These are phyloP conservation scores for Trichoderma reesei DNA, from an alignment of 495 filamentous ascomycete genomes.

Conservation along the genomic window DNA sequence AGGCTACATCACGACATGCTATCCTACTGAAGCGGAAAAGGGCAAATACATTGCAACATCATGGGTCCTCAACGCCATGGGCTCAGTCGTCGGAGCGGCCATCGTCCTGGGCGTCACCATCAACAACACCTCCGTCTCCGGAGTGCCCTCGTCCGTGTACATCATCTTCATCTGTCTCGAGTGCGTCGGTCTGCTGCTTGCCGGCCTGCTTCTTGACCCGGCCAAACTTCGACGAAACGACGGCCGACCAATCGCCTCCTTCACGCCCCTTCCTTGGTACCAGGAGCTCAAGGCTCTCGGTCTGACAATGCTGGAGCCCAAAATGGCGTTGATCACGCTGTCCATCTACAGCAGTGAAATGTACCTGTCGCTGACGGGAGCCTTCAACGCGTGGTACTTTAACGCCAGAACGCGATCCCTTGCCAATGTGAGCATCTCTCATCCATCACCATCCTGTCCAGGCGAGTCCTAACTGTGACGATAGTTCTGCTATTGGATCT, in stretches of 20 bases:
- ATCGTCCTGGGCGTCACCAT: conserved; percentile 1
- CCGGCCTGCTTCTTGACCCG: background rate
- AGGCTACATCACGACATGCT: conserved; percentile 3
- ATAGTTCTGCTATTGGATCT: conserved; percentile 3
- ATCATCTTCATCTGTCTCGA: conserved; percentile 1
- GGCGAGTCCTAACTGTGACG: background rate
- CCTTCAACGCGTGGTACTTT: conserved; percentile 3
- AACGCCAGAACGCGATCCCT: conserved; percentile 5
- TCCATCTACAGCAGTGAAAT: conserved; percentile 7
- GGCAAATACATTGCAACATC: conserved; percentile 3
- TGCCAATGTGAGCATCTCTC: background rate
- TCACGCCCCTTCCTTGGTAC: background rate
- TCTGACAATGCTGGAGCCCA: background rate
- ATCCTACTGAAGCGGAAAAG: conserved; percentile 2
- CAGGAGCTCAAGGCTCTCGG: conserved; percentile 3
- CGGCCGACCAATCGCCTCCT: background rate
- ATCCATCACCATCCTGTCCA: background rate
- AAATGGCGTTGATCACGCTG: conserved; percentile 3
- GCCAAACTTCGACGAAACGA: background rate
- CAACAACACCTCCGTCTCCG: conserved; percentile 4
- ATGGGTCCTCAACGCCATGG: background rate
- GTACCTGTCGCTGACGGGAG: conserved; percentile 3
- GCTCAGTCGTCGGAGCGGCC: conserved; percentile 1
- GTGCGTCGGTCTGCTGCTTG: background rate
- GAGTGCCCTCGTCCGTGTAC: background rate